phyloP scores from a whole-genome alignment of 192 early-diverging fungal species.

The Coemansia sp. region DNA sequence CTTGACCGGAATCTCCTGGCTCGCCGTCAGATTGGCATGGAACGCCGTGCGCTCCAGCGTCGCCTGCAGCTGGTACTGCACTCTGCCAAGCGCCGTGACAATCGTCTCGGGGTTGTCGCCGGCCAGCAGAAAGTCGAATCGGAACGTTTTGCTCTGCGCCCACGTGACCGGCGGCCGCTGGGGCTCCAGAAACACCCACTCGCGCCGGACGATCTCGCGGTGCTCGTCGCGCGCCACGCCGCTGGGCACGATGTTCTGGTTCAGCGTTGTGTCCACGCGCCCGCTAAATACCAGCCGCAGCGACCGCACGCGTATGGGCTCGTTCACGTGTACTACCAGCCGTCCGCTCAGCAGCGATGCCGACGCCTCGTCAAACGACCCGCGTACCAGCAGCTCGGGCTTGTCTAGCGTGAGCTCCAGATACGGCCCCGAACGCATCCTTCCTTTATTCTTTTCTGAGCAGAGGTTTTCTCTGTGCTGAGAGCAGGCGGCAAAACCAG shows the following conservation, averaged over 20 bases:
- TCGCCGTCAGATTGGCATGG: constrained; percentile 45
- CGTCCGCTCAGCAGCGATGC: constrained; percentile 56
- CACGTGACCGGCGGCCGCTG: constrained; percentile 38
- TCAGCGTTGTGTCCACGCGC: constrained; percentile 49
- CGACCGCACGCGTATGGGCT: constrained; percentile 54
- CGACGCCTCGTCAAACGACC: constrained; percentile 43
- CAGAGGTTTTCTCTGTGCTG: too few species aligned
- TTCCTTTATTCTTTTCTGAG: not conserved
- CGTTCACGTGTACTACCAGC: constrained; percentile 49
- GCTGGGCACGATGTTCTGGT: constrained; percentile 33
- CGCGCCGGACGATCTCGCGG: constrained; percentile 52
- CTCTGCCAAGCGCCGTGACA: constrained; percentile 49
- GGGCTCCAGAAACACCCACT: constrained; percentile 55
- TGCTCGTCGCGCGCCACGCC: constrained; percentile 41
- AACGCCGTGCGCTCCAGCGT: constrained; percentile 58
- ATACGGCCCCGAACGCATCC: constrained; percentile 37
- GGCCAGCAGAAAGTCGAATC: constrained; percentile 59
- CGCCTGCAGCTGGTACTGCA: constrained; percentile 57
- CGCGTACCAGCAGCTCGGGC: constrained; percentile 44
- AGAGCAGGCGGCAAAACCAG: too few species aligned
- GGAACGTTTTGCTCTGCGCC: constrained; percentile 41
- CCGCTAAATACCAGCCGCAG: constrained; percentile 56
- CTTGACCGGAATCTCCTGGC: constrained; percentile 41
- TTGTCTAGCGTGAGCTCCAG: constrained; percentile 41
- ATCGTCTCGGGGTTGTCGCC: constrained; percentile 63